Conservation (phyloP, 805 yeast species). For the Candida coquimbonensis region DNA sequence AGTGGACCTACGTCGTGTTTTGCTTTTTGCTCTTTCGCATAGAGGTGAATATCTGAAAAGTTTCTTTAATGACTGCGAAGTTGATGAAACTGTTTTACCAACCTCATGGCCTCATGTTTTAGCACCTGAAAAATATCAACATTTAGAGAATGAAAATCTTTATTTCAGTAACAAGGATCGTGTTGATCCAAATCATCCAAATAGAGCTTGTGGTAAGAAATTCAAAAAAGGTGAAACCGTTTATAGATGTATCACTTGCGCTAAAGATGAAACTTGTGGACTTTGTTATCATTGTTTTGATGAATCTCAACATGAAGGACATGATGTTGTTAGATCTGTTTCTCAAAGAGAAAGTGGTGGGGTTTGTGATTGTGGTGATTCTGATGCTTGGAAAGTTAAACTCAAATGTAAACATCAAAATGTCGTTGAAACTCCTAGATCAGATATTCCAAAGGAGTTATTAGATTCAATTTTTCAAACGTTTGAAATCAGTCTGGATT, state of each 20-base stretch:
- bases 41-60: constrained; percentile 32
- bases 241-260: constrained; percentile 69
- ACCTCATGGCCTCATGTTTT: constrained; percentile 18
- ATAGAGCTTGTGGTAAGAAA: constrained; percentile 67
- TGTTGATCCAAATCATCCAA: constrained; percentile 37
- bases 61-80: constrained; percentile 28
- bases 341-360: constrained; percentile 62
- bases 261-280: constrained; percentile 78
- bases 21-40: constrained; percentile 37
- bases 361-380: constrained; percentile 71
- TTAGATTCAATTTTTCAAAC: constrained; percentile 31
- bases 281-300: constrained; percentile 73
- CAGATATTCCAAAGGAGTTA: constrained; percentile 38
- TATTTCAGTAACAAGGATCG: constrained; percentile 12
- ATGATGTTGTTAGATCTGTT: constrained; percentile 57
- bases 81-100: constrained; percentile 15
- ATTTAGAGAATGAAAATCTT: constrained; percentile 14
- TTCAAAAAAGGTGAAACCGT: constrained; percentile 77
- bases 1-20: constrained; percentile 32
- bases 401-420: constrained; percentile 42
- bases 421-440: constrained; percentile 16
- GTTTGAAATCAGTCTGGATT: constrained; percentile 46
- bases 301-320: constrained; percentile 63
- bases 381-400: constrained; percentile 66
- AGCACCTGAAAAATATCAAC: constrained; percentile 20